Base-by-base conservation (phyloP, 495 filamentous ascomycete species). In the Rostrohypoxylon terebratum region DNA sequence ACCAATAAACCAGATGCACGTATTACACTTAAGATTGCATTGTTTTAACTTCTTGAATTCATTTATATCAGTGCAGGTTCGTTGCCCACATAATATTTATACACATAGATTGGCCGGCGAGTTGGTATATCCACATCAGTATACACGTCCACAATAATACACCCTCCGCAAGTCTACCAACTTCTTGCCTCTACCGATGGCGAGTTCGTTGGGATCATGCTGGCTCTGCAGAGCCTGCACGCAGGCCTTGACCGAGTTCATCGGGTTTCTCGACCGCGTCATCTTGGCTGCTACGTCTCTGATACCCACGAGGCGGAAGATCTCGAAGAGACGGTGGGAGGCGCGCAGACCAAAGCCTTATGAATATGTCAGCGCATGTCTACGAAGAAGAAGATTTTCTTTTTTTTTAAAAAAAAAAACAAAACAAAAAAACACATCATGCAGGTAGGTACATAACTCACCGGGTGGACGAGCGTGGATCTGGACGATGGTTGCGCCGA, bases 161-260 rank as follows among this genome's bases (percentile, higher is more conserved):
- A 98, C 96, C 85, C 94, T 98, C 75, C 96, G 85, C 51, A 94
- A 91, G 85, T 99, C 96, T 16, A 98, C 94, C 72, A 99, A 80
- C 87, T 99, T 99, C 87, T 90, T 94, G 48, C 96, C 95, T 58
- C 93, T 82, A 44, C 90, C 95, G 33, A 90, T 83, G 48, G 96
- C 96, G 77, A 99, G 87, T 74, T 94, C 90, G 77, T 98, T 93
- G 9, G 96, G 96, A 72, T 95, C 82, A 65, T 85, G 87, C 84
- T 99, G 96, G 81, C 81, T 91, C 81, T 87, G 84, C 50, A 99
- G 84, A 0, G 95, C 96, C 77, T 94, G 74, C 77, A 92, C 91
- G 31, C 92, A 88, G 13, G 96, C 95, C 83, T 98, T 98, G 74
- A 97, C 90, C 13, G 93, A 91, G 82, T 99, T 99, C 93, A 98